Conservation (phyloP, 1,284 basidiomycete species). For the Phellopilus nigrolimitatus region DNA sequence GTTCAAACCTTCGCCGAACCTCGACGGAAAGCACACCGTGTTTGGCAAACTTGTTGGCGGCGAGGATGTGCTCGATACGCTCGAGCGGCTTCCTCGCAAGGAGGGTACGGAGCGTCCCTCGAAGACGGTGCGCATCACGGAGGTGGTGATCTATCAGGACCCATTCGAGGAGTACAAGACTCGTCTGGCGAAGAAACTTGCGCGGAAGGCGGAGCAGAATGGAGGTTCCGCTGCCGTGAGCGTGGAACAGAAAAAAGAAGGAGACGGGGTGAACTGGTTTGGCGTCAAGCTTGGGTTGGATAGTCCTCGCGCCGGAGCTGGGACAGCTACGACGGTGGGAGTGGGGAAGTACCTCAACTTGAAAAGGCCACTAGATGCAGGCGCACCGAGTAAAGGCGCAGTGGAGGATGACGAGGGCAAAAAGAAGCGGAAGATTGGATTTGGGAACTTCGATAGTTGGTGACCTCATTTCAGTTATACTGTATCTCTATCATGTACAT, state of each 20-base stretch:
- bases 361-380: slow-evolving; percentile 43
- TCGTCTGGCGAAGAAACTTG: slow-evolving; percentile 69
- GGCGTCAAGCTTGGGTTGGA: slow-evolving; percentile 66
- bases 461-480: slow-evolving; percentile 27
- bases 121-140: slow-evolving; percentile 76
- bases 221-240: slow-evolving; percentile 22
- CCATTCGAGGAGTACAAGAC: slow-evolving; percentile 83
- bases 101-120: slow-evolving; percentile 83
- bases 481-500: neutral
- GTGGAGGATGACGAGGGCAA: slow-evolving; percentile 41
- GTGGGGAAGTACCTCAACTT: slow-evolving; percentile 64
- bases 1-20: slow-evolving; percentile 74
- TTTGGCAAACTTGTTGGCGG: slow-evolving; percentile 97
- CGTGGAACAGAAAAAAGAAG: slow-evolving; percentile 38
- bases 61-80: slow-evolving; percentile 79
- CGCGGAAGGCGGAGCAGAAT: slow-evolving; percentile 50
- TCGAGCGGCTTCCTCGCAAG: slow-evolving; percentile 81
- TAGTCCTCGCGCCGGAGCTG: slow-evolving; percentile 26
- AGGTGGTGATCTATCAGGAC: slow-evolving; percentile 78
- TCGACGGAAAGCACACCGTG: slow-evolving; percentile 88
- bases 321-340: slow-evolving; percentile 31
- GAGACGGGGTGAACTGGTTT: slow-evolving; percentile 78
- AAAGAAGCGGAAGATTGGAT: slow-evolving; percentile 74
- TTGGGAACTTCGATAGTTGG: slow-evolving; percentile 78
- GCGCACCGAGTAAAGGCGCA: slow-evolving; percentile 12